Conservation (phyloP, 2,329 filamentous ascomycete species). For the Pyrenophora seminiperda region DNA sequence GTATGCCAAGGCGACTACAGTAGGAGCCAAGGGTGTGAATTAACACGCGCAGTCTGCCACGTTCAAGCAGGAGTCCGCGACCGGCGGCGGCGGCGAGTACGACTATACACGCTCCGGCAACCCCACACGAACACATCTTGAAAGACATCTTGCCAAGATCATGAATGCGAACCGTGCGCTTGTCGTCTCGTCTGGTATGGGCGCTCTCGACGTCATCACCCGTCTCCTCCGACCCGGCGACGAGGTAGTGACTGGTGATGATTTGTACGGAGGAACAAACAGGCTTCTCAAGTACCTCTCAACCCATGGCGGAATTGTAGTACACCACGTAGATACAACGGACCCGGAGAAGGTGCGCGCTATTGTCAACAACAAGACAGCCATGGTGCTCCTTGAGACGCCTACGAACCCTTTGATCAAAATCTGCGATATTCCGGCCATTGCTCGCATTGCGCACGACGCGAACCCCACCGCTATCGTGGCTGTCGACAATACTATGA, state of each 20-base stretch:
- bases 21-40: too few species aligned
- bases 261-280: conserved; percentile 95
- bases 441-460: conserved; percentile 76
- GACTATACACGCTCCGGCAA: conserved; percentile 99
- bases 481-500: conserved; percentile 98
- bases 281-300: conserved; percentile 90
- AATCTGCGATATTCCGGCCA: conserved; percentile 86
- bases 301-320: conserved; percentile 85
- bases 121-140: conserved; percentile 92
- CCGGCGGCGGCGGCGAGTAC: conserved; percentile 82
- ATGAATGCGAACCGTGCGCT: conserved; percentile 93
- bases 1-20: conserved; percentile 43
- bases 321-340: conserved; percentile 97
- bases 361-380: conserved; percentile 77
- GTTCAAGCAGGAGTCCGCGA: conserved; percentile 88
- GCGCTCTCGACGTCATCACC: conserved; percentile 93
- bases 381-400: conserved; percentile 94
- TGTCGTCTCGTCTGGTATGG: conserved; percentile 96
- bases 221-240: conserved; percentile 88
- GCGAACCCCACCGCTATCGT: conserved; percentile 80
- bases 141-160: conserved; percentile 96
- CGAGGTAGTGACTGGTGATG: conserved; percentile 95
- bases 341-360: conserved; percentile 70
- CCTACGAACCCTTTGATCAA: conserved; percentile 98
- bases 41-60: conserved; percentile 74